Evolutionary conservation across 179 eudicot species (phyloP).

Genomic region (Patellifolia procumbens): DNA sequence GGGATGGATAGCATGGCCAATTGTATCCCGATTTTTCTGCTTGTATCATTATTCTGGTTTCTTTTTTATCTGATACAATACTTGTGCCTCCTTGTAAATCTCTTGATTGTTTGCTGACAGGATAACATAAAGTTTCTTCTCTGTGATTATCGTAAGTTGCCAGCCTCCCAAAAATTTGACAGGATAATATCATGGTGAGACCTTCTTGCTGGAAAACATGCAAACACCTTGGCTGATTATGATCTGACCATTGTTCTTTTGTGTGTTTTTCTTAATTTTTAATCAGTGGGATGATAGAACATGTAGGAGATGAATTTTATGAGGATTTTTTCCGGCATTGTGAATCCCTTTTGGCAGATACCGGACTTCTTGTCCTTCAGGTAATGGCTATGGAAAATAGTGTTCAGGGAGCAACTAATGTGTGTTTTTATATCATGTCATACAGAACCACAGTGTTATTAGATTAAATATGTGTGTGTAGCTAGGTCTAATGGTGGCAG

Average conservation of each 20-base stretch:
- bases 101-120: constrained; percentile 37
- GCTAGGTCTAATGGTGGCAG: no score
- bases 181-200: constrained; percentile 90
- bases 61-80: not conserved
- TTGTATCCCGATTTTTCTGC: no score
- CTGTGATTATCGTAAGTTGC: constrained; percentile 78
- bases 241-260: not conserved
- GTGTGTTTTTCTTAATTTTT: not conserved
- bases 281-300: constrained; percentile 90
- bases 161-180: constrained; percentile 57
- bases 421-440: not conserved
- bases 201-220: not conserved
- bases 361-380: constrained; percentile 87
- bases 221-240: not conserved
- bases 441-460: no score
- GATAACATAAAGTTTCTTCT: constrained; percentile 71
- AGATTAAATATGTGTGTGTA: no score
- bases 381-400: constrained; percentile 31
- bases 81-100: not conserved
- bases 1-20: no score
- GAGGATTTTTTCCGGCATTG: constrained; percentile 72
- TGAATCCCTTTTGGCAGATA: constrained; percentile 64
- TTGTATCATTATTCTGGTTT: not conserved
- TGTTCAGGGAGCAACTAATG: not conserved
- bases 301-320: constrained; percentile 84